These are phyloP conservation scores for Lachancea kluyveri DNA, from an alignment of 805 yeast species.

Conservation along the genomic window DNA sequence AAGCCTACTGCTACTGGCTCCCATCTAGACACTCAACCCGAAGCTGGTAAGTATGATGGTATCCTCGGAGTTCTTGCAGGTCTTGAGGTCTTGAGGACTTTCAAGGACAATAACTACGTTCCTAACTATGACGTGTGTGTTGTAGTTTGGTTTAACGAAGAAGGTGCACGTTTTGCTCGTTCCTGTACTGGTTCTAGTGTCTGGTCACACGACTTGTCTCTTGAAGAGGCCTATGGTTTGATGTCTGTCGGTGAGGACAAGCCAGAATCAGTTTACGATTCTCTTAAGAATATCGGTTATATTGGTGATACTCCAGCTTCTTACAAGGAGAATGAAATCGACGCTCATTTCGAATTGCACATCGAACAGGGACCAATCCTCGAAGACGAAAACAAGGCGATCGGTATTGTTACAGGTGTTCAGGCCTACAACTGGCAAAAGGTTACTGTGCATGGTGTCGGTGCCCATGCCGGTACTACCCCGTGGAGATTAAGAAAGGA, in stretches of 20 bases:
- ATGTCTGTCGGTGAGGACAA: slow-evolving; percentile 47
- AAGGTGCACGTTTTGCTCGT: slow-evolving; percentile 73
- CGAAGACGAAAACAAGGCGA: slow-evolving; percentile 46
- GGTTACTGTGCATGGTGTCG: slow-evolving; percentile 51
- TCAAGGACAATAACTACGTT: slow-evolving; percentile 48
- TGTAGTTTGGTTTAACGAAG: slow-evolving; percentile 71
- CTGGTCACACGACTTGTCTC: slow-evolving; percentile 49
- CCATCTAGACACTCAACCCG: slow-evolving; percentile 72
- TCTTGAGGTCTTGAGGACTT: slow-evolving; percentile 57
- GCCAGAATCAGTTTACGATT: slow-evolving; percentile 46
- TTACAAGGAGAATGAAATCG: slow-evolving; percentile 46
- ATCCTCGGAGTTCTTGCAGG: slow-evolving; percentile 64
- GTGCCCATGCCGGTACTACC: slow-evolving; percentile 72
- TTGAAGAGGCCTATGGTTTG: slow-evolving; percentile 45
- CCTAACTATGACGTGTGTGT: slow-evolving; percentile 66
- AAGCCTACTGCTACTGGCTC: slow-evolving; percentile 66
- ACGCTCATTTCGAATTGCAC: slow-evolving; percentile 69
- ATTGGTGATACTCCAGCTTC: slow-evolving; percentile 46
- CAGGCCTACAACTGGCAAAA: slow-evolving; percentile 63
- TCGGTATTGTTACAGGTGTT: slow-evolving; percentile 62
- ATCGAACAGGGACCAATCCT: slow-evolving; percentile 74
- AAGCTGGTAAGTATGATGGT: slow-evolving; percentile 75
- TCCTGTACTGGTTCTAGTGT: slow-evolving; percentile 62
- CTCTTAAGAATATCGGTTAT: slow-evolving; percentile 57
- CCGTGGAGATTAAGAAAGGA: slow-evolving; percentile 58